These are phyloP conservation scores for Echeveria elegans DNA, from an alignment of 164 flowering plant genomes.

Conservation along the genomic window DNA sequence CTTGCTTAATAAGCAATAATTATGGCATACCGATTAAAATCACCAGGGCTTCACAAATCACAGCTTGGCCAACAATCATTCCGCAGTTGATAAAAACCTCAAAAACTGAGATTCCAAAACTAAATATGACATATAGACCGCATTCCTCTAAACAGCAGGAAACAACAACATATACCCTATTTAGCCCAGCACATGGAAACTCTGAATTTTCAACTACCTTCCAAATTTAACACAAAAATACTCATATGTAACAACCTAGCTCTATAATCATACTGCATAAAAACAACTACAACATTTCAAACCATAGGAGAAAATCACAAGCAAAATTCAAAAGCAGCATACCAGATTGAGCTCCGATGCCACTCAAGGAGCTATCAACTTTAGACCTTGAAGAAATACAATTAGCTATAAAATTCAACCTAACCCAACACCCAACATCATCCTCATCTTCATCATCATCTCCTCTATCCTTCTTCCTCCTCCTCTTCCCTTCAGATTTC, in stretches of 20 bases:
- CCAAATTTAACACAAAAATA: background rate
- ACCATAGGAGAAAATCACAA: background rate
- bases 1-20: background rate
- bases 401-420: constrained; percentile 43
- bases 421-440: constrained; percentile 51
- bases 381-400: constrained; percentile 73
- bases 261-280: background rate
- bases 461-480: constrained; percentile 13
- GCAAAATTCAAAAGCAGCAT: constrained; percentile 11
- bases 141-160: background rate
- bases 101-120: background rate
- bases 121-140: background rate
- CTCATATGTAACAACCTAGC: background rate
- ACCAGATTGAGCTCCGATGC: constrained; percentile 35
- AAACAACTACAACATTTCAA: background rate
- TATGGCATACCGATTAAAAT: background rate
- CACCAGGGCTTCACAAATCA: background rate
- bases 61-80: background rate
- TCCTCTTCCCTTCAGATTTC: constrained; percentile 34
- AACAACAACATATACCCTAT: background rate
- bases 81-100: background rate
- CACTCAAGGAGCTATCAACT: constrained; percentile 46
- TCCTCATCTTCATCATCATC: constrained; percentile 19
- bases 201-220: background rate
- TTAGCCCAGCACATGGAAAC: background rate